Evolutionary conservation across 441 rosid genomes (phyloP).

Genomic region (Euphorbia schlechtendalii): DNA sequence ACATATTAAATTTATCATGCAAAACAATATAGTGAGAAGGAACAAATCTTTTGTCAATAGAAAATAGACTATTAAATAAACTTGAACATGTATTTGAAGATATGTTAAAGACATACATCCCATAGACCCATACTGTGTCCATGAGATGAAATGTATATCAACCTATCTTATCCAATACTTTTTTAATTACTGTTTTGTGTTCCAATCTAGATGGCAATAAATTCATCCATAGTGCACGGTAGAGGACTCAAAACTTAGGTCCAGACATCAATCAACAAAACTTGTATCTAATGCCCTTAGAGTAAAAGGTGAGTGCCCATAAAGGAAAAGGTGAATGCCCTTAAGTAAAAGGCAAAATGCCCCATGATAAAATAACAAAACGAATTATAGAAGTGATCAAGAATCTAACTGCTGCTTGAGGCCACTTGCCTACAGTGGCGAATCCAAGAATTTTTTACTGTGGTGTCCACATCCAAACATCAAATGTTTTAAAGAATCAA

Average conservation of each 20-base stretch:
- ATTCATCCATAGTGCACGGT: background rate
- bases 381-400: background rate
- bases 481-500: too few relatives aligned
- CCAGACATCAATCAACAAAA: background rate
- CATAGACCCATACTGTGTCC: background rate
- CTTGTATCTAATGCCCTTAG: background rate
- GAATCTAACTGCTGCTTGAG: background rate
- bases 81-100: background rate
- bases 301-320: background rate
- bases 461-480: too few relatives aligned
- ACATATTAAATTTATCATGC: background rate
- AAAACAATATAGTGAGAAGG: background rate
- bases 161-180: background rate
- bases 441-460: too few relatives aligned
- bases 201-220: background rate
- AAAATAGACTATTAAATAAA: background rate
- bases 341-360: background rate
- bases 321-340: too few relatives aligned
- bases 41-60: background rate
- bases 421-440: too few relatives aligned
- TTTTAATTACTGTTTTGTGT: background rate
- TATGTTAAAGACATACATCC: background rate
- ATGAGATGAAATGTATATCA: background rate
- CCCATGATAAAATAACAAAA: background rate
- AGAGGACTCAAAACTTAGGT: background rate